A percentile compares a stretch with the other conserved stretches of the same genome.
Evolutionary conservation across 1,284 basidiomycete species (phyloP).

Genomic region (Phellopilus nigrolimitatus): DNA sequence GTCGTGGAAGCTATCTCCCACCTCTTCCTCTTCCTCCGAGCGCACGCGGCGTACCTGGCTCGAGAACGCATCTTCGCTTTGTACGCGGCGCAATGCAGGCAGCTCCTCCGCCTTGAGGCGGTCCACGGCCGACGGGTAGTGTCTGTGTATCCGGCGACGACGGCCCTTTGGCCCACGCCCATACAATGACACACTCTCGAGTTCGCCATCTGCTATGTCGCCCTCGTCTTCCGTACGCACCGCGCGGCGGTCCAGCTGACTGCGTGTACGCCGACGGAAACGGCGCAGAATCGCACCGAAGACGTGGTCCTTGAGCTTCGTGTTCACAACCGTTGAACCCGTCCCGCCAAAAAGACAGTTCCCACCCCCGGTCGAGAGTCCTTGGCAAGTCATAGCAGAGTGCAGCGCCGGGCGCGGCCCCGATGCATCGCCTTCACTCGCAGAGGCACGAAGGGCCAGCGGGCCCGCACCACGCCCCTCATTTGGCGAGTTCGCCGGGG

Average conservation of each 20-base stretch:
- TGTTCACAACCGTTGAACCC: constrained; percentile 89
- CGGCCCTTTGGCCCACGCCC: constrained; percentile 33
- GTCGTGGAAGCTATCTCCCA: constrained; percentile 27
- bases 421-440: constrained; percentile 2
- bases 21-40: constrained; percentile 30
- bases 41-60: constrained; percentile 27
- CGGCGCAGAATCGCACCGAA: constrained; percentile 81
- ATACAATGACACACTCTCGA: constrained; percentile 32
- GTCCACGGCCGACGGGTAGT: constrained; percentile 37
- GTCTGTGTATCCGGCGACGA: constrained; percentile 27
- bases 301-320: constrained; percentile 88
- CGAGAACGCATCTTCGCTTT: constrained; percentile 50
- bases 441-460: constrained; percentile 11
- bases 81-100: constrained; percentile 50
- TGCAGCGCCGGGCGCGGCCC: constrained; percentile 6
- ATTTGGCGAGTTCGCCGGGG: constrained; percentile 43
- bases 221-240: constrained; percentile 38
- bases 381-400: constrained; percentile 5
- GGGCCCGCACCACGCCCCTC: constrained; percentile 21
- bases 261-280: constrained; percentile 50
- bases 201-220: constrained; percentile 40
- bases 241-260: constrained; percentile 31
- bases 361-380: constrained; percentile 20
- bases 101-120: constrained; percentile 27
- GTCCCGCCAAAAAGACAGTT: constrained; percentile 71